Base-by-base conservation (phyloP, 257 asterid genomes). In the Thymus mandschuricus region DNA sequence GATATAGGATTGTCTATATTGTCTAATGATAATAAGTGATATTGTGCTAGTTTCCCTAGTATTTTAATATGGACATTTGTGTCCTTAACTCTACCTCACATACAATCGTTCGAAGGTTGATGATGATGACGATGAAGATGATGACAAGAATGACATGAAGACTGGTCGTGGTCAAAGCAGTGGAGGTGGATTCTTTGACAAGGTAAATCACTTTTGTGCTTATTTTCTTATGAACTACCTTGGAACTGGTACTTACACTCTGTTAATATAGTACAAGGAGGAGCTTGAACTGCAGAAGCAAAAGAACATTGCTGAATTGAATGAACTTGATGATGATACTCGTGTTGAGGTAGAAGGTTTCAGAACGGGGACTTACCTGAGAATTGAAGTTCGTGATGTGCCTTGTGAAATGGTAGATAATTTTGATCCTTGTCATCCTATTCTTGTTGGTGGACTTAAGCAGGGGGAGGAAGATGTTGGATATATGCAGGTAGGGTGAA, bases 381-480 rank as follows among this genome's bases (percentile, higher is more conserved):
- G 99, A 80, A 84, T 95, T 34, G 99, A 88, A 86, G 74, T 95
- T 81, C 95, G 82, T 68, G 89, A 81, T 72, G 97, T 95, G 73
- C 99, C 96, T 48, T 88, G 27, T 72, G 98, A 95, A 81, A 89
- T 95, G 99, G 95, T 95, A 58, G 99, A 95, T 64, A 76, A 95
- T 76, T 92, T 95, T 79, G 91, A 95, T 85, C 99, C 98, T 71
- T 80, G 78, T 64, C 98, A 89, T 79, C 97, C 98, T 55, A 68
- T 95, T 76, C 85, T 95, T 77, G 87, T 95, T 66, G 99, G 99
- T 69, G 99, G 99, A 66, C 92, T 95, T 77, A 93, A 87, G 13
- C 79, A 82, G 41, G 98, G 96, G 51, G 99, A 95, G 83, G 98
- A 89, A 78, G 88, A 85, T 84, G 96, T 86, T 77, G 99, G 99